phyloP scores from a whole-genome alignment of 768 basidiomycete genomes.

The Neoboletus magnificus region DNA sequence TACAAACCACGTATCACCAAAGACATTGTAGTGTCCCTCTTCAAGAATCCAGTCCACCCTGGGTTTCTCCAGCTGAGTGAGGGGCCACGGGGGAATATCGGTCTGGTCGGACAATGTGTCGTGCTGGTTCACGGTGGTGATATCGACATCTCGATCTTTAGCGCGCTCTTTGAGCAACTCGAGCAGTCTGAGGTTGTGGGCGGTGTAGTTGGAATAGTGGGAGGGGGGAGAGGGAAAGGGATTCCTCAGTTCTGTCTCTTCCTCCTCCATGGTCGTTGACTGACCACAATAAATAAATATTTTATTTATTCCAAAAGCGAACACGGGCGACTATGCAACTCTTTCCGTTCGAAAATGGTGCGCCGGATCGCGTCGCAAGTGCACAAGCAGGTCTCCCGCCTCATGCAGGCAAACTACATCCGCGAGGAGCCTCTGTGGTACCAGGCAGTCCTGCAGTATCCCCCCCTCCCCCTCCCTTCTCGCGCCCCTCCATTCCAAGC shows the following conservation, averaged over 20 bases:
- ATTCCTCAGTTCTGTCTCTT: conserved; percentile 75
- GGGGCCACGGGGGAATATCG: conserved; percentile 75
- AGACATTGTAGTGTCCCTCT: conserved; percentile 76
- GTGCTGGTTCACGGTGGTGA: conserved; percentile 49
- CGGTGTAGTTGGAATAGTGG: conserved; percentile 74
- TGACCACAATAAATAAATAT: background rate
- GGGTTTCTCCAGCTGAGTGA: conserved; percentile 77
- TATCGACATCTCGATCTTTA: conserved; percentile 34
- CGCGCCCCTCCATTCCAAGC: conserved; percentile 54
- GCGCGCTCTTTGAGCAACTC: conserved; percentile 55
- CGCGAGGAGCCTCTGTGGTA: conserved; percentile 77
- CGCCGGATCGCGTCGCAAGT: conserved; percentile 84
- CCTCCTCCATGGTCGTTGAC: conserved; percentile 43
- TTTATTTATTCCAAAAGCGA: background rate
- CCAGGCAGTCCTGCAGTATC: conserved; percentile 78
- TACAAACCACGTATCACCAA: conserved; percentile 91
- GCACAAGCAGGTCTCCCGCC: conserved; percentile 80
- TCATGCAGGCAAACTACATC: conserved; percentile 64
- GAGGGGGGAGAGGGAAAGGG: conserved; percentile 90
- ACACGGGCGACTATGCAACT: background rate
- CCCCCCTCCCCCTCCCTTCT: conserved; percentile 81
- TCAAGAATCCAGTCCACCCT: conserved; percentile 89
- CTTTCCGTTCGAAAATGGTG: conserved; percentile 46
- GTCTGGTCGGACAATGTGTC: conserved; percentile 65
- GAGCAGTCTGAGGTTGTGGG: conserved; percentile 69